Evolutionary conservation across 495 filamentous ascomycete species (phyloP).

Genomic region (Xylaria longipes): DNA sequence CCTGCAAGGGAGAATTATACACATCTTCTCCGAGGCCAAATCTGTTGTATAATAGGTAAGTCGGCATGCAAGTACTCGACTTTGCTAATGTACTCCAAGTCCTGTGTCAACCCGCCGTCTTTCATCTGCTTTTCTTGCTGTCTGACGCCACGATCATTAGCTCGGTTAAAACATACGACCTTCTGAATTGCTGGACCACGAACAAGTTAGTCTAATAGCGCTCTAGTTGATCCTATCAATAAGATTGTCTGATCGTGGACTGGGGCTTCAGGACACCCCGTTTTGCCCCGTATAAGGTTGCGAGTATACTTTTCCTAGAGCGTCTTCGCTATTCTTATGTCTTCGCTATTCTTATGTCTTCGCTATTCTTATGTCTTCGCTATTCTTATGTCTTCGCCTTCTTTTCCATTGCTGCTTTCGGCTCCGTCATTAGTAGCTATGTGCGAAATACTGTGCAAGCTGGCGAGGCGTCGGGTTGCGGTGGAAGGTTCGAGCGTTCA

Average conservation of each 20-base stretch:
- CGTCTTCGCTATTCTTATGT: background rate
- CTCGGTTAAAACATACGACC: slow-evolving; percentile 61
- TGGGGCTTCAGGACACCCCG: slow-evolving; percentile 35
- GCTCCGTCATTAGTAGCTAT: slow-evolving; percentile 11
- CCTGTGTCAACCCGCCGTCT: slow-evolving; percentile 38
- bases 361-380: too few species aligned
- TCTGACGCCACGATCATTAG: slow-evolving; percentile 35
- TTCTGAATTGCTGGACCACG: slow-evolving; percentile 41
- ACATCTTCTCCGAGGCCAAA: slow-evolving; percentile 46
- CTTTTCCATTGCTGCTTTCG: background rate
- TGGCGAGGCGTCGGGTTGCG: slow-evolving; percentile 37
- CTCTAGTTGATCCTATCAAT: slow-evolving; percentile 63
- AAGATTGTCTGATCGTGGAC: slow-evolving; percentile 46
- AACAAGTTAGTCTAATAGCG: slow-evolving; percentile 50
- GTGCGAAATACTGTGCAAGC: slow-evolving; percentile 38
- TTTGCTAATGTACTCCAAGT: slow-evolving; percentile 34
- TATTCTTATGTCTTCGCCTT: background rate
- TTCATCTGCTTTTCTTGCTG: slow-evolving; percentile 35
- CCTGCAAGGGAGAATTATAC: slow-evolving; percentile 42
- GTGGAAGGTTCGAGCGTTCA: slow-evolving; percentile 42
- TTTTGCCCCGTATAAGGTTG: slow-evolving; percentile 27
- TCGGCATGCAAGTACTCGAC: slow-evolving; percentile 56
- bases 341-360: background rate
- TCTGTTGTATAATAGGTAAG: slow-evolving; percentile 48
- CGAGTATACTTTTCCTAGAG: slow-evolving; percentile 39